Percentiles rank a stretch among this genome's conserved stretches.
phyloP scores from a whole-genome alignment of 257 asterid species.

The Nyctanthes arbortristis region DNA sequence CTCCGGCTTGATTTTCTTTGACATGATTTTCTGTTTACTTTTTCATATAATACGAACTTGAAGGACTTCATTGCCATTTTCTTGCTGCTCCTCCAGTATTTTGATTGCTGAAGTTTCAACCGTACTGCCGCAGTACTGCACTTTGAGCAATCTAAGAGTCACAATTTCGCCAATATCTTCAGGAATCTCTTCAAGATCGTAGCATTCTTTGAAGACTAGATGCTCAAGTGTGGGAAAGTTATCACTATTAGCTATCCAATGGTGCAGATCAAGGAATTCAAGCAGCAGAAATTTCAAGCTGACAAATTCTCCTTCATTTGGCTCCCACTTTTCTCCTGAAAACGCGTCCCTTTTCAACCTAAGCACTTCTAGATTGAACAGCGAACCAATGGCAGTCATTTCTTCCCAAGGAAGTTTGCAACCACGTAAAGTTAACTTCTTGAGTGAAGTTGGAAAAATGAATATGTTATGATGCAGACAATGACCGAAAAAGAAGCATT shows the following conservation, averaged over 20 bases:
- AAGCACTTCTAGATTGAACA: neutral
- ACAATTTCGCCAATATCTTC: neutral
- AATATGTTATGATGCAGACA: neutral
- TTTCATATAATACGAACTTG: too few relatives aligned
- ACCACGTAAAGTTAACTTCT: neutral
- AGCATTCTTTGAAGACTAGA: neutral
- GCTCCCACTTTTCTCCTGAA: neutral
- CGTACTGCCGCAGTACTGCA: neutral
- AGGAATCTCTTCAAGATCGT: neutral
- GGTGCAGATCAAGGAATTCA: neutral
- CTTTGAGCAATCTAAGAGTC: neutral
- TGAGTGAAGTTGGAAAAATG: neutral
- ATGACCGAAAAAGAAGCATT: too few relatives aligned
- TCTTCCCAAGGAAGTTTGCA: neutral
- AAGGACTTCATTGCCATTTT: neutral
- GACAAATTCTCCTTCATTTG: neutral
- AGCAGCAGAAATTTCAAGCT: neutral
- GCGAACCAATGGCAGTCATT: neutral
- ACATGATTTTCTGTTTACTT: too few relatives aligned
- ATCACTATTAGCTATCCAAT: neutral
- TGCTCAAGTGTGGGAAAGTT: conserved; percentile 2
- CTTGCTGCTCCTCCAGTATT: neutral
- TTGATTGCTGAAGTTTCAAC: neutral
- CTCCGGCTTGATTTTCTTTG: too few relatives aligned
- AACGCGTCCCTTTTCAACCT: neutral